Conservation (phyloP, 2,329 filamentous ascomycete genomes). For the Gnomoniopsis sp. region DNA sequence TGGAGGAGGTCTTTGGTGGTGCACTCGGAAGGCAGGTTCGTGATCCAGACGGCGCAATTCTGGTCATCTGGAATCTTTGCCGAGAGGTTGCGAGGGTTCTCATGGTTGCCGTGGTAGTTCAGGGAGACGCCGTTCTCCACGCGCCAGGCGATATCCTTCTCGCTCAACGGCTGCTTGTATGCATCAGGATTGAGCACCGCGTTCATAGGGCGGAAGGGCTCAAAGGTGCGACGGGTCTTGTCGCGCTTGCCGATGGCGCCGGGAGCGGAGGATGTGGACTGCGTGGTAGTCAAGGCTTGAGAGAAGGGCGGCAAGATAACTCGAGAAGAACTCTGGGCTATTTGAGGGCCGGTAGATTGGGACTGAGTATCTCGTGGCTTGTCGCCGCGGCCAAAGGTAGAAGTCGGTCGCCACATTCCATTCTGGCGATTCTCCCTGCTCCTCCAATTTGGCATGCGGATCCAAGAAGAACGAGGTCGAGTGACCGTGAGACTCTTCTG, state of each 20-base stretch:
- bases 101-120: conserved; percentile 6
- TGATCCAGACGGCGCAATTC: conserved; percentile 16
- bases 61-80: conserved; percentile 5
- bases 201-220: conserved; percentile 8
- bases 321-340: not conserved
- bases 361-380: not conserved
- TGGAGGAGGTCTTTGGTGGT: not conserved
- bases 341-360: not conserved
- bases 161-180: not conserved
- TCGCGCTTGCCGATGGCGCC: not conserved
- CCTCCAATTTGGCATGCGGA: not conserved
- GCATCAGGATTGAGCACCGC: not conserved
- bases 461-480: not conserved
- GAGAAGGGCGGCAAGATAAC: not conserved
- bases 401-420: not conserved
- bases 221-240: not conserved
- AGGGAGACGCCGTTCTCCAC: conserved; percentile 2
- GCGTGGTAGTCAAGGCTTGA: not conserved
- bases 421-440: not conserved
- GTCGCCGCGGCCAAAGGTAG: not conserved
- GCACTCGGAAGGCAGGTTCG: conserved; percentile 1
- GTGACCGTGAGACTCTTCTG: not conserved
- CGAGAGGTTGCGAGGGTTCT: conserved; percentile 13
- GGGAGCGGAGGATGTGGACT: not conserved
- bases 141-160: not conserved